Percentiles rank a stretch among this genome's conserved stretches.
Evolutionary conservation across 192 early-diverging fungal species (phyloP).

Genomic region (Backusella australiensis): DNA sequence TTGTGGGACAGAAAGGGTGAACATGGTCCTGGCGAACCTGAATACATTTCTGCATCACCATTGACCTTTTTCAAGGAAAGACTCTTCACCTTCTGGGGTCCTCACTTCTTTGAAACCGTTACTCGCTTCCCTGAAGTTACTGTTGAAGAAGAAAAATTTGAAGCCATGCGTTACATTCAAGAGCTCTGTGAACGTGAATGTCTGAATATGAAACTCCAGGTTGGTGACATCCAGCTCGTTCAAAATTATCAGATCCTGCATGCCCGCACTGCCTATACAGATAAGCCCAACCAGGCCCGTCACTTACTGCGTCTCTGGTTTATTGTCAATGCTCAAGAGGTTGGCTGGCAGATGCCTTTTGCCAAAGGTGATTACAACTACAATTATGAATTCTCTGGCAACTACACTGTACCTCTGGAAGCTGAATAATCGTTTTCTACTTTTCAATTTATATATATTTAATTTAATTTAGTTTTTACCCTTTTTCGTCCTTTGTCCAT

Average conservation of each 20-base stretch:
- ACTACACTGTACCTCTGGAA: conserved; percentile 23
- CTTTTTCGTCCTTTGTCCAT: not conserved
- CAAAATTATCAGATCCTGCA: conserved; percentile 42
- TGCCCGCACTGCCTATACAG: conserved; percentile 33
- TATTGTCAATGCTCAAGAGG: conserved; percentile 17
- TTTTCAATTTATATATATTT: not conserved
- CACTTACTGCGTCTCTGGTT: conserved; percentile 38
- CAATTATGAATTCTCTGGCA: conserved; percentile 11
- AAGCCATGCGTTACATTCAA: conserved; percentile 41
- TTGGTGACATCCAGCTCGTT: conserved; percentile 41
- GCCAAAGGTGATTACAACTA: conserved; percentile 17
- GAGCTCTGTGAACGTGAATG: conserved; percentile 24
- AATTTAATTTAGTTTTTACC: not conserved
- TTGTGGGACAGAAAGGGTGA: conserved; percentile 43
- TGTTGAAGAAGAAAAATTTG: conserved; percentile 29
- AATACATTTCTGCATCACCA: conserved; percentile 24
- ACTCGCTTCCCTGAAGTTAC: conserved; percentile 28
- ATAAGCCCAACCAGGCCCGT: conserved; percentile 16
- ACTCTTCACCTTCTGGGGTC: conserved; percentile 40
- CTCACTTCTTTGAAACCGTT: conserved; percentile 41
- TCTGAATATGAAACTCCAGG: conserved; percentile 30
- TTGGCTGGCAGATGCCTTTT: conserved; percentile 29
- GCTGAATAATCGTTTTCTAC: conserved; percentile 18
- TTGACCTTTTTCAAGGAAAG: conserved; percentile 22
- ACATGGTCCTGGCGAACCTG: conserved; percentile 14